These are phyloP conservation scores for Pythium folliculosum DNA, from an alignment of 352 stramenopile species.

Conservation along the genomic window DNA sequence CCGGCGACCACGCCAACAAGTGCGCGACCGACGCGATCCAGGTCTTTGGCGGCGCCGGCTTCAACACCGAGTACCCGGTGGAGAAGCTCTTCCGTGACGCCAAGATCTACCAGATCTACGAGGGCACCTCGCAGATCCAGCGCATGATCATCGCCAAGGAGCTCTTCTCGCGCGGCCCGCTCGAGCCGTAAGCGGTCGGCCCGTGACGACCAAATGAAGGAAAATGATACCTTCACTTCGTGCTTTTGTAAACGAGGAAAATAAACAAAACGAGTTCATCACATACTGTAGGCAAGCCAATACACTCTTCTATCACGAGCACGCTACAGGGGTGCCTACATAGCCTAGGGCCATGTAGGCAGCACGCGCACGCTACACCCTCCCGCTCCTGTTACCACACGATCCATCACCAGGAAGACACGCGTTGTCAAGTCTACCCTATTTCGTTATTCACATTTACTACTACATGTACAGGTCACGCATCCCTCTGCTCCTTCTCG, in stretches of 20 bases:
- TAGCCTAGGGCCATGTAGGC: too few species aligned
- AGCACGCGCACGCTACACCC: too few species aligned
- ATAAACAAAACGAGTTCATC: too few species aligned
- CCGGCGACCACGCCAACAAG: conserved; percentile 86
- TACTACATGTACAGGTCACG: neutral
- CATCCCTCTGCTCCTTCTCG: neutral
- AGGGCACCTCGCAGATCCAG: conserved; percentile 92
- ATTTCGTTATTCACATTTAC: too few species aligned
- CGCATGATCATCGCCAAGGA: conserved; percentile 91
- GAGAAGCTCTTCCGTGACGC: conserved; percentile 92
- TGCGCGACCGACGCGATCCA: conserved; percentile 87
- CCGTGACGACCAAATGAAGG: neutral
- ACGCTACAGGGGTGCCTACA: too few species aligned
- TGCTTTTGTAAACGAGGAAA: too few species aligned
- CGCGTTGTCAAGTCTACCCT: too few species aligned
- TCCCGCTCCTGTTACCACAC: too few species aligned
- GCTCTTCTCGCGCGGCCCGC: conserved; percentile 68
- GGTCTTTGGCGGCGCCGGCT: conserved; percentile 89
- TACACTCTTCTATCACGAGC: too few species aligned
- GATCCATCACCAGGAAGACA: too few species aligned
- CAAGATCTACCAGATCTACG: conserved; percentile 94
- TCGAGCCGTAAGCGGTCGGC: conserved; percentile 53
- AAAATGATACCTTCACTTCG: neutral
- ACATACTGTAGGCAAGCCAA: too few species aligned
- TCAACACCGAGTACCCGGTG: conserved; percentile 93